A percentile compares a stretch with the other conserved stretches of the same genome.
These are phyloP conservation scores for Trichocladium antarcticum DNA, from an alignment of 495 filamentous ascomycete species.

Conservation along the genomic window DNA sequence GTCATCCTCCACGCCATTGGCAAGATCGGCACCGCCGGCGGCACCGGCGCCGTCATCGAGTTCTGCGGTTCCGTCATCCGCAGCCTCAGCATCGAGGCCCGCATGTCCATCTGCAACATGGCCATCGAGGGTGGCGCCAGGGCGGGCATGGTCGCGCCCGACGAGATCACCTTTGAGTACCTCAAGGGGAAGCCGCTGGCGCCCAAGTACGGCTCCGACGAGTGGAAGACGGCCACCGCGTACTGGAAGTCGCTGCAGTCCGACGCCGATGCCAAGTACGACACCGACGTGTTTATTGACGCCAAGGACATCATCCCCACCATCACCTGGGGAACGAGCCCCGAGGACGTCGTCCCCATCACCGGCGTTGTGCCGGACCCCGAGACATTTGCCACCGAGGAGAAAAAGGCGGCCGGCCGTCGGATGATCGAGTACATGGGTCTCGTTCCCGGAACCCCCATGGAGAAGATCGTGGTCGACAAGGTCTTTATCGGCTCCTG, in stretches of 20 bases:
- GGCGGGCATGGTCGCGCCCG: slow-evolving; percentile 93
- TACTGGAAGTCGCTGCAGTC: slow-evolving; percentile 85
- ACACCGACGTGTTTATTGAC: slow-evolving; percentile 76
- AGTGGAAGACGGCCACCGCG: slow-evolving; percentile 80
- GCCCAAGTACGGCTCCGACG: slow-evolving; percentile 65
- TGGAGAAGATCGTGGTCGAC: slow-evolving; percentile 84
- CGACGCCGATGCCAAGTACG: slow-evolving; percentile 75
- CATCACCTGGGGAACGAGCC: slow-evolving; percentile 93
- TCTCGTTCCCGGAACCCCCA: slow-evolving; percentile 66
- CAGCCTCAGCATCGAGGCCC: slow-evolving; percentile 84
- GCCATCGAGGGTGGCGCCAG: slow-evolving; percentile 95
- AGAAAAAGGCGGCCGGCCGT: slow-evolving; percentile 64
- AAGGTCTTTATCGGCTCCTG: slow-evolving; percentile 98
- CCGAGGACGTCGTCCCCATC: slow-evolving; percentile 91
- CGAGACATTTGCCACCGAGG: slow-evolving; percentile 66
- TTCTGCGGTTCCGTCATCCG: slow-evolving; percentile 92
- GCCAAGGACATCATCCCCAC: slow-evolving; percentile 88
- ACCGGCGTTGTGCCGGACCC: slow-evolving; percentile 82
- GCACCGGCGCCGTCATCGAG: slow-evolving; percentile 90
- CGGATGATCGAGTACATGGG: slow-evolving; percentile 96
- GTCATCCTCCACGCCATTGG: slow-evolving; percentile 92
- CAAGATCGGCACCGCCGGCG: slow-evolving; percentile 88
- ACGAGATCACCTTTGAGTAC: slow-evolving; percentile 89
- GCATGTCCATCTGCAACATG: slow-evolving; percentile 99
- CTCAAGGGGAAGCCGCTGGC: slow-evolving; percentile 83